Evolutionary conservation across 805 yeast species (phyloP).

Genomic region (Deakozyma indianensis): DNA sequence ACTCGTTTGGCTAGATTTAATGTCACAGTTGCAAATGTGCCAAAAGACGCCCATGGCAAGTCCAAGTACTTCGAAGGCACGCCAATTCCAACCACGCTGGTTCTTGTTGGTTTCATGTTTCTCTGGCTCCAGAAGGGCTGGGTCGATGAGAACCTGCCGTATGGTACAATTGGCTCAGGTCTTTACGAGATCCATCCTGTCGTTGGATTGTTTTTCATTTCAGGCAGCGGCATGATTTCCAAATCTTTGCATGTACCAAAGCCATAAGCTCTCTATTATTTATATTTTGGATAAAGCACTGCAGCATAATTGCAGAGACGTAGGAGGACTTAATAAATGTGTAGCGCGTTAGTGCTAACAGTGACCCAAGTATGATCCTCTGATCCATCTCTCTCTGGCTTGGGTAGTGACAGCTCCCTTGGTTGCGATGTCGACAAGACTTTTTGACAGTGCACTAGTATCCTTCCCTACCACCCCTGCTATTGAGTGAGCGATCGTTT

Average conservation of each 20-base stretch:
- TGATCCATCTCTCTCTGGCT: no score
- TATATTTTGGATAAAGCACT: no score
- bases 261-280: constrained; percentile 29
- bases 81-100: constrained; percentile 83
- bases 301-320: no score
- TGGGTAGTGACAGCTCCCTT: no score
- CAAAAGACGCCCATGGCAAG: constrained; percentile 80
- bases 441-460: no score
- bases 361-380: no score
- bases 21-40: constrained; percentile 83
- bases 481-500: background rate
- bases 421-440: no score
- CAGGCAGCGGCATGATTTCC: constrained; percentile 85
- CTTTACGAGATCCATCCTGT: constrained; percentile 64
- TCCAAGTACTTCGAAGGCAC: constrained; percentile 89
- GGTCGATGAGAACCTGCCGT: constrained; percentile 38
- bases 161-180: constrained; percentile 44
- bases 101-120: constrained; percentile 62
- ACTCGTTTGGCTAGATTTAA: constrained; percentile 91
- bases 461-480: background rate
- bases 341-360: no score
- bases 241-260: constrained; percentile 87
- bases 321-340: constrained; percentile 1
- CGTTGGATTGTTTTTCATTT: constrained; percentile 46
- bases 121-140: constrained; percentile 38